These are phyloP conservation scores for Kodamaea arcana DNA, from an alignment of 1,139 yeast genomes.

Conservation along the genomic window DNA sequence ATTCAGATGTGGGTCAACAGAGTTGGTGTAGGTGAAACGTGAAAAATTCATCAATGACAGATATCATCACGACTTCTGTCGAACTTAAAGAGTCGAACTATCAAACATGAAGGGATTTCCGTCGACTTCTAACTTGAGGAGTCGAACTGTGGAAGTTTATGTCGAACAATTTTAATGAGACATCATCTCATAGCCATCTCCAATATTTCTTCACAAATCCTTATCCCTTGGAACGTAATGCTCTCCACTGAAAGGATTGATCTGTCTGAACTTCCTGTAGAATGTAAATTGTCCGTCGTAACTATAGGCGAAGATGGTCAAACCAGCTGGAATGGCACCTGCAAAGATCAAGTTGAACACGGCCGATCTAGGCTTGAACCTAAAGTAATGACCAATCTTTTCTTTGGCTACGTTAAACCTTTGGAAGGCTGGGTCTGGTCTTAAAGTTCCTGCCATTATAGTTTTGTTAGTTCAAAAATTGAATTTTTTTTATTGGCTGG, in stretches of 20 bases:
- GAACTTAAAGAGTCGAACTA: too few species aligned
- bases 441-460: slow-evolving; percentile 43
- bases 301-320: slow-evolving; percentile 35
- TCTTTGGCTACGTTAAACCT: slow-evolving; percentile 44
- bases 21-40: too few species aligned
- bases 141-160: too few species aligned
- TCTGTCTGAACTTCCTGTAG: slow-evolving; percentile 34
- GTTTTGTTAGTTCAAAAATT: background rate
- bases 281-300: slow-evolving; percentile 35
- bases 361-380: slow-evolving; percentile 41
- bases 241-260: slow-evolving; percentile 31
- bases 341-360: slow-evolving; percentile 32
- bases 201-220: slow-evolving; percentile 29
- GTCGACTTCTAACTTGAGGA: too few species aligned
- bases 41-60: too few species aligned
- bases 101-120: too few species aligned
- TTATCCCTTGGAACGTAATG: slow-evolving; percentile 45
- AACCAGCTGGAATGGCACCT: slow-evolving; percentile 39
- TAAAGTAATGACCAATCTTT: slow-evolving; percentile 39
- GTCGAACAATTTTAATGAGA: too few species aligned
- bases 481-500: slow-evolving; percentile 1
- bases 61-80: too few species aligned
- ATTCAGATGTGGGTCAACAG: too few species aligned
- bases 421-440: slow-evolving; percentile 43
- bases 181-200: background rate